Evolutionary conservation across 306 rosid genomes (phyloP), one percentile per base, ranked within the genome.

Genomic region (Pueraria montana): DNA sequence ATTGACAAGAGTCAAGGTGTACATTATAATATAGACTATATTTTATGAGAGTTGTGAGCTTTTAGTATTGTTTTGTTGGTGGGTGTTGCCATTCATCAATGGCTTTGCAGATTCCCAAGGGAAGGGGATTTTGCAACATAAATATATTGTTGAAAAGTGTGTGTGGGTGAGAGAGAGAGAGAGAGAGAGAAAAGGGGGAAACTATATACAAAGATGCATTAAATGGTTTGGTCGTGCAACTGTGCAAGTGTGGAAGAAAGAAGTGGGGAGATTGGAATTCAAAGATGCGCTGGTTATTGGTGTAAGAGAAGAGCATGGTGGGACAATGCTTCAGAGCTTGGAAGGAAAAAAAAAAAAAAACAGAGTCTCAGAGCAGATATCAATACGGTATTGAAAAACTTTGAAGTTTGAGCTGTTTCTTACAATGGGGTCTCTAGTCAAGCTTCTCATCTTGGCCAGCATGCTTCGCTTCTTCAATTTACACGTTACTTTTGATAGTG

Each of bases 71-170:
- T 74, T 70, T 87, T 84, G 83, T 66, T 83, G 87, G 90, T 89
- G 89, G 89, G 87, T 76, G 87, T 81, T 30, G 95, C 89, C 88
- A 87, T 87, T 87, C 91, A 87, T 90, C 86, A 87, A 88, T 92
- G 95, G 94, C 92, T 73, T 88, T 88, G 92, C 93, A 84, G 91
- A 91, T 94, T 94, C 95, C 97, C 97, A 74, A 91, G 89, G 93
- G 88, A 77, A 77, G 86, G 92, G 85, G 85, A 80, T 87, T 80
- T 70, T 82, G 78, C 82, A 72, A 83, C 80, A 82, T 84, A 74
- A 43, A 82, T 72, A 84, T 76, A 78, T 81, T 73, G 81, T 43
- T 87, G 36, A 77, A 78, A 49, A 79, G 69, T 27, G 71, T 64
- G 71, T 64, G 14, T 26, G 66, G 4, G 63, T 20, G 64, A 0